These are phyloP conservation scores for Citrus trifoliata DNA, from an alignment of 345 rosid genomes.

Conservation along the genomic window DNA sequence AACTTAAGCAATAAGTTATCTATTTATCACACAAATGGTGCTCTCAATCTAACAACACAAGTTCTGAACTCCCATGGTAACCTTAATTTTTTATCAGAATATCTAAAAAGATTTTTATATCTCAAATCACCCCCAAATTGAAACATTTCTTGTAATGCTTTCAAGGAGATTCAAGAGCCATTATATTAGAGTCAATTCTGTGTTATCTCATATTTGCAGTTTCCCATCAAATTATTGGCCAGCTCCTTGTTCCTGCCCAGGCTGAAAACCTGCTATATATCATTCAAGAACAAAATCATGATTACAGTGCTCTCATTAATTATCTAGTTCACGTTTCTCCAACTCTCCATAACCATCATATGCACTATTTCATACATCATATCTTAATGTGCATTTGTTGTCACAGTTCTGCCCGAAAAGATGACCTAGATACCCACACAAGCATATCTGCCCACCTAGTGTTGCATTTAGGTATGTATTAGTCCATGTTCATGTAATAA, in stretches of 20 bases:
- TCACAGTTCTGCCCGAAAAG: neutral
- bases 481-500: neutral
- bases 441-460: neutral
- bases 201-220: neutral
- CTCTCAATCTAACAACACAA: neutral
- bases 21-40: neutral
- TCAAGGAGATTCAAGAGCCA: neutral
- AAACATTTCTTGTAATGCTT: neutral
- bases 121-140: neutral
- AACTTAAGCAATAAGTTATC: neutral
- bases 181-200: neutral
- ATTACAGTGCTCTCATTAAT: neutral
- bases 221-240: neutral
- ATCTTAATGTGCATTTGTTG: neutral
- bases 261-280: neutral
- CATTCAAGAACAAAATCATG: neutral
- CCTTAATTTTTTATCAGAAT: neutral
- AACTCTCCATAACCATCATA: neutral
- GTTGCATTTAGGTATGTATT: neutral
- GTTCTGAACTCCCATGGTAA: neutral
- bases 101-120: neutral
- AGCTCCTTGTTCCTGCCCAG: neutral
- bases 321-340: neutral
- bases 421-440: neutral
- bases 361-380: neutral